These are phyloP conservation scores for Plenodomus lindquistii DNA, from an alignment of 2,329 filamentous ascomycete species.

Conservation along the genomic window DNA sequence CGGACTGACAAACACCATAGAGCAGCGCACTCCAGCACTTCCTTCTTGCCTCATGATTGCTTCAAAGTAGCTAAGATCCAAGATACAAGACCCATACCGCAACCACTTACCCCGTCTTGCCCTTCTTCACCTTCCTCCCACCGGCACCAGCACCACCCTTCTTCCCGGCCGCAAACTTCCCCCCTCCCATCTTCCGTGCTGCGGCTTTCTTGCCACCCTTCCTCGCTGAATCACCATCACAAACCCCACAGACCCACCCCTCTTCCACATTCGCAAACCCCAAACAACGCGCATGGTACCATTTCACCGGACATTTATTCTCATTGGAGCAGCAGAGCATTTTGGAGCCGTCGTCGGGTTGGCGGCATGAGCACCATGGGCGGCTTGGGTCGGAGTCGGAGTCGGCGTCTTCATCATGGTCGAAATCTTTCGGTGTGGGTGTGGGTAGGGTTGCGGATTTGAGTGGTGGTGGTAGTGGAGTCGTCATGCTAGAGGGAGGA, in stretches of 20 bases:
- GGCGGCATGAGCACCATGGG: conserved; percentile 5
- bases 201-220: not conserved
- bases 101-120: not conserved
- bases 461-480: not conserved
- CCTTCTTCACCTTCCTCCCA: not conserved
- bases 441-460: not conserved
- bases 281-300: conserved; percentile 11
- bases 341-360: conserved; percentile 2
- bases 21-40: no score
- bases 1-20: no score
- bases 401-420: not conserved
- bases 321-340: conserved; percentile 11
- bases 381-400: not conserved
- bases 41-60: not conserved
- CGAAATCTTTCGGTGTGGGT: not conserved
- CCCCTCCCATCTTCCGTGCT: not conserved
- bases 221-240: not conserved
- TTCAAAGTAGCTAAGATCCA: not conserved
- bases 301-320: conserved; percentile 1
- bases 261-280: not conserved
- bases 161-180: not conserved
- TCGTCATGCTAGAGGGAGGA: not conserved
- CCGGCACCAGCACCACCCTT: not conserved
- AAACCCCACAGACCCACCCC: conserved; percentile 6
- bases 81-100: not conserved